phyloP scores from a whole-genome alignment of 495 filamentous ascomycete genomes.

The Oidiodendron maius region DNA sequence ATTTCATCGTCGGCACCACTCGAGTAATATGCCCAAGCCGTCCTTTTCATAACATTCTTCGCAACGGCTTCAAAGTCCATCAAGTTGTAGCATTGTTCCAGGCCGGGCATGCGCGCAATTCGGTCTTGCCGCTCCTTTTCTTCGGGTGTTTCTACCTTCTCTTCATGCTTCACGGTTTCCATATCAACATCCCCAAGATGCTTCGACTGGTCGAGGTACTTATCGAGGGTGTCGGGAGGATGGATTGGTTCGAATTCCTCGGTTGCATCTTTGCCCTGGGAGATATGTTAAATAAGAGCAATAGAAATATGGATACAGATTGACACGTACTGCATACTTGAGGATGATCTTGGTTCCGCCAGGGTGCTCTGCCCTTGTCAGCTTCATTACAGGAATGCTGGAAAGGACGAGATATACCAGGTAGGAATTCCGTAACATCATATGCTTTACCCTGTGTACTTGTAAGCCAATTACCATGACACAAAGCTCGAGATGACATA shows the following conservation, averaged over 20 bases:
- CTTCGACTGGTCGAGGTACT: slow-evolving; percentile 77
- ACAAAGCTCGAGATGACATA: slow-evolving; percentile 14
- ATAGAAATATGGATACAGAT: background rate
- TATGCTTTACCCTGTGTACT: slow-evolving; percentile 51
- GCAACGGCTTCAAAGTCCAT: slow-evolving; percentile 94
- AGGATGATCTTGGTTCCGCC: slow-evolving; percentile 76
- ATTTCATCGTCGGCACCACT: slow-evolving; percentile 97
- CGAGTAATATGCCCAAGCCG: slow-evolving; percentile 94
- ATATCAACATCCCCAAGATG: slow-evolving; percentile 92
- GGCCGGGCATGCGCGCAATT: slow-evolving; percentile 68
- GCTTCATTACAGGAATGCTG: background rate
- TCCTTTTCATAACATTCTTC: slow-evolving; percentile 82
- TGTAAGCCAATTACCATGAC: slow-evolving; percentile 4
- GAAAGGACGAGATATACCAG: too few species aligned
- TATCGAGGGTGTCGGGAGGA: slow-evolving; percentile 69
- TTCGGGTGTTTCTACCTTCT: slow-evolving; percentile 65
- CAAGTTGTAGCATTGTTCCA: slow-evolving; percentile 90
- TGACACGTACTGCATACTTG: slow-evolving; percentile 55
- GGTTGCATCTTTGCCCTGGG: slow-evolving; percentile 72
- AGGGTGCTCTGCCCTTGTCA: slow-evolving; percentile 53
- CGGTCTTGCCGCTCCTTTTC: slow-evolving; percentile 71
- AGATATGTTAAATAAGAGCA: slow-evolving; percentile 1
- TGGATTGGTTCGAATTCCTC: slow-evolving; percentile 80
- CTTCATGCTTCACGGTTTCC: slow-evolving; percentile 69
- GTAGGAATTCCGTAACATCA: slow-evolving; percentile 72